Conservation (phyloP, 305 asterid species). For the Fraxinus platypoda region DNA sequence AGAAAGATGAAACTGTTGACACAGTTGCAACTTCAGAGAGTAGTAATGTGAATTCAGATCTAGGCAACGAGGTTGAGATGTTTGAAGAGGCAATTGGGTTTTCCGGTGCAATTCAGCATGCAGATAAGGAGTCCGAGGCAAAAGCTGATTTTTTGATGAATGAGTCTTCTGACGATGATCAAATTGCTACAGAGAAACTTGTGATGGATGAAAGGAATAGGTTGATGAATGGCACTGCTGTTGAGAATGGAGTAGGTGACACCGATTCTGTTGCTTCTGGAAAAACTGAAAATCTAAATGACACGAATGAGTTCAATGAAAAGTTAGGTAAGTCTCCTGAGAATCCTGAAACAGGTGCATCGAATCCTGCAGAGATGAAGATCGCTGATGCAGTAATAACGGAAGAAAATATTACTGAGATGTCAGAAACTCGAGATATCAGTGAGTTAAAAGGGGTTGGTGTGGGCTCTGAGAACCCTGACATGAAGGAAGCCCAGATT, state of each 20-base stretch:
- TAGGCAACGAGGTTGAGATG: constrained; percentile 24
- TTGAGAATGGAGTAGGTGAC: constrained; percentile 35
- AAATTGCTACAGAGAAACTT: constrained; percentile 25
- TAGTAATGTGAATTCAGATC: constrained; percentile 27
- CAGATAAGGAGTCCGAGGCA: constrained; percentile 26
- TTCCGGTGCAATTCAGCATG: constrained; percentile 25
- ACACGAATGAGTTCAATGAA: constrained; percentile 30
- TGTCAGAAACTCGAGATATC: constrained; percentile 23
- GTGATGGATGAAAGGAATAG: constrained; percentile 31
- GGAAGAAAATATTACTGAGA: constrained; percentile 20
- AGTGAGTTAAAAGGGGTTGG: constrained; percentile 25
- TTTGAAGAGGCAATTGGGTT: constrained; percentile 42
- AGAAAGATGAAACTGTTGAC: constrained; percentile 27
- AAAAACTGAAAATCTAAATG: constrained; percentile 30
- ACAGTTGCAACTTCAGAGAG: constrained; percentile 32
- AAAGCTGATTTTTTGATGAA: constrained; percentile 22
- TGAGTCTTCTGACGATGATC: constrained; percentile 30
- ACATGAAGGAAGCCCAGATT: background rate
- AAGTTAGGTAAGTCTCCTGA: constrained; percentile 24
- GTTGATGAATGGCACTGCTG: constrained; percentile 25
- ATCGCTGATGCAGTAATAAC: constrained; percentile 26
- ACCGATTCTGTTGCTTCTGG: constrained; percentile 23
- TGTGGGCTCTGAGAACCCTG: constrained; percentile 29
- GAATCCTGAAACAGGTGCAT: constrained; percentile 35
- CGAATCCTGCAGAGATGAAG: constrained; percentile 29